phyloP scores from a whole-genome alignment of 345 rosid genomes.

The Eucalyptus curtisii region DNA sequence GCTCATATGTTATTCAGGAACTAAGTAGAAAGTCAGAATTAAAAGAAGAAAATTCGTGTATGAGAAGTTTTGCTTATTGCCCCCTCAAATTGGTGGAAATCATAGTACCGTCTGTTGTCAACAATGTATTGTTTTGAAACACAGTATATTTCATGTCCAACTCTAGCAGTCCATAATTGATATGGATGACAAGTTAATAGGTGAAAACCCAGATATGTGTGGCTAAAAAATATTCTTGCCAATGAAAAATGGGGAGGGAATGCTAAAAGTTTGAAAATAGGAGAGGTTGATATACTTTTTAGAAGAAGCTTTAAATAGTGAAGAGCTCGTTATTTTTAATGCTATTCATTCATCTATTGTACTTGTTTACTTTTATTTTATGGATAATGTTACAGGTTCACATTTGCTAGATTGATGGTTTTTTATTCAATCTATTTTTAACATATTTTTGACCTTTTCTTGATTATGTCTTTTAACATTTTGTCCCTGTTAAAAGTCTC shows the following conservation, averaged over 20 bases:
- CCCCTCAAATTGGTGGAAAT: not conserved
- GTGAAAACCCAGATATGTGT: not conserved
- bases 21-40: not conserved
- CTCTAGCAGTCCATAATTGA: not conserved
- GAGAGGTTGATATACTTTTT: not conserved
- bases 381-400: not conserved
- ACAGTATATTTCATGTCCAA: not conserved
- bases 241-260: not conserved
- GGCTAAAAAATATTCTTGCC: not conserved
- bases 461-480: not conserved
- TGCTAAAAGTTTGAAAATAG: not conserved
- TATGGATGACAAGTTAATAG: not conserved
- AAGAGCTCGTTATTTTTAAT: not conserved
- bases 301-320: not conserved
- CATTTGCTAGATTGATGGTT: not conserved
- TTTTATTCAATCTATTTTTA: not conserved
- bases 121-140: not conserved
- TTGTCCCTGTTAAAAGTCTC: not conserved
- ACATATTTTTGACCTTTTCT: not conserved
- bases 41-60: not conserved
- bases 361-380: not conserved
- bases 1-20: not conserved
- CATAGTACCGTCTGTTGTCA: not conserved
- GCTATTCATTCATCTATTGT: not conserved
- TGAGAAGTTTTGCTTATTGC: not conserved